These are phyloP conservation scores for Penicillium corylophilum DNA, from an alignment of 2,329 filamentous ascomycete genomes.

Conservation along the genomic window DNA sequence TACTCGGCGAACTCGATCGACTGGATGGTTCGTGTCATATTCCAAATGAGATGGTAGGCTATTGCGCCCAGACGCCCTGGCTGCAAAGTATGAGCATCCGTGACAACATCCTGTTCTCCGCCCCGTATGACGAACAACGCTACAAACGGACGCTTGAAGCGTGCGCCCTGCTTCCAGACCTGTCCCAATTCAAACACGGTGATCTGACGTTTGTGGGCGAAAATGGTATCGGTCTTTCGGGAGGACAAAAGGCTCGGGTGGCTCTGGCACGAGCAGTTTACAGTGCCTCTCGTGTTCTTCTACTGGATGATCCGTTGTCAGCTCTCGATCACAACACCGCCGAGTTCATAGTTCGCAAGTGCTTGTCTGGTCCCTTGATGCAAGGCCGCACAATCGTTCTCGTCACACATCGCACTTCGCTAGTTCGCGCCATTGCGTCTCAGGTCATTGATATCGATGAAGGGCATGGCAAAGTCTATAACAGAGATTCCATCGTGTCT, in stretches of 20 bases:
- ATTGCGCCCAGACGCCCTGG: conserved; percentile 67
- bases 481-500: conserved; percentile 44
- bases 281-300: conserved; percentile 53
- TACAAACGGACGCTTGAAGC: conserved; percentile 69
- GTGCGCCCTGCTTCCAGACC: conserved; percentile 61
- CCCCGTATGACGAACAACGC: conserved; percentile 65
- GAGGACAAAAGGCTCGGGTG: conserved; percentile 61
- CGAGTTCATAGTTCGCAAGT: conserved; percentile 58
- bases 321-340: conserved; percentile 65
- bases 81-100: conserved; percentile 68
- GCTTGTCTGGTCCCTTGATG: conserved; percentile 56
- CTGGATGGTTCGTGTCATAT: conserved; percentile 51
- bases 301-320: conserved; percentile 61
- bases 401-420: conserved; percentile 65
- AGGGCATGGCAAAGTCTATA: conserved; percentile 56
- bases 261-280: conserved; percentile 62
- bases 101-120: conserved; percentile 66
- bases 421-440: conserved; percentile 70
- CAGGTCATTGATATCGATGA: conserved; percentile 70
- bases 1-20: conserved; percentile 60
- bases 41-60: conserved; percentile 59
- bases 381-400: conserved; percentile 56
- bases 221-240: conserved; percentile 61
- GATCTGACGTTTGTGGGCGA: conserved; percentile 63
- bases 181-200: conserved; percentile 62